Conservation (phyloP, 225 moss, liverwort and hornwort genomes). For the Polytrichum formosum region DNA sequence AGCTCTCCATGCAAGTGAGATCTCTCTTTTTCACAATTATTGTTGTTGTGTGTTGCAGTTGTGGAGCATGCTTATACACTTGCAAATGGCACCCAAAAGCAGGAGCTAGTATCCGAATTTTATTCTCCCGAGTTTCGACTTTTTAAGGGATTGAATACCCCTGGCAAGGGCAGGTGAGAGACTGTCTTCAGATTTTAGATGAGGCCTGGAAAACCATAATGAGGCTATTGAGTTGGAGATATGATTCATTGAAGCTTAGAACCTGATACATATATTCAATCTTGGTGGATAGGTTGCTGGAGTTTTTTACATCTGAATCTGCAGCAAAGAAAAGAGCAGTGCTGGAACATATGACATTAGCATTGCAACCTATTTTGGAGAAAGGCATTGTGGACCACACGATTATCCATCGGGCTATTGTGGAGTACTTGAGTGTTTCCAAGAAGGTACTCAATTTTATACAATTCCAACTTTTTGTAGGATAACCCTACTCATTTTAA, state of each 20-base stretch:
- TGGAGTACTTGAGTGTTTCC: conserved; percentile 84
- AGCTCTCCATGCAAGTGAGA: too few relatives aligned
- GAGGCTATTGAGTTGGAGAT: not conserved
- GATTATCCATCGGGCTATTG: conserved; percentile 85
- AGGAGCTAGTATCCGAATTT: conserved; percentile 85
- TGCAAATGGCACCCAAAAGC: conserved; percentile 76
- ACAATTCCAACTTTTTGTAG: too few relatives aligned
- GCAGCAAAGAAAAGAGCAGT: conserved; percentile 74
- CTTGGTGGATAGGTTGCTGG: conserved; percentile 47
- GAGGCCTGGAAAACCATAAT: not conserved
- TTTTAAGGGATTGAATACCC: conserved; percentile 68
- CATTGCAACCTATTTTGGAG: conserved; percentile 89
- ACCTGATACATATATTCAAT: conserved; percentile 11
- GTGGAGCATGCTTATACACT: conserved; percentile 88
- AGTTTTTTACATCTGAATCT: conserved; percentile 71
- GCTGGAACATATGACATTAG: conserved; percentile 84
- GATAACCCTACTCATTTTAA: too few relatives aligned
- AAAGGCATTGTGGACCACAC: conserved; percentile 97
- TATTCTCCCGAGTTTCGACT: conserved; percentile 95
- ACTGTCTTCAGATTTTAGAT: not conserved
- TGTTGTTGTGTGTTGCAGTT: conserved; percentile 37
- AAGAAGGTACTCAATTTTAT: conserved; percentile 49
- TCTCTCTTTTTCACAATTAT: too few relatives aligned
- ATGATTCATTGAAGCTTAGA: not conserved
- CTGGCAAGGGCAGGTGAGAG: conserved; percentile 70